A percentile compares a stretch with the other conserved stretches of the same genome.
Evolutionary conservation across 2,329 filamentous ascomycete genomes (phyloP).

Genomic region (Parafenestella ontariensis): DNA sequence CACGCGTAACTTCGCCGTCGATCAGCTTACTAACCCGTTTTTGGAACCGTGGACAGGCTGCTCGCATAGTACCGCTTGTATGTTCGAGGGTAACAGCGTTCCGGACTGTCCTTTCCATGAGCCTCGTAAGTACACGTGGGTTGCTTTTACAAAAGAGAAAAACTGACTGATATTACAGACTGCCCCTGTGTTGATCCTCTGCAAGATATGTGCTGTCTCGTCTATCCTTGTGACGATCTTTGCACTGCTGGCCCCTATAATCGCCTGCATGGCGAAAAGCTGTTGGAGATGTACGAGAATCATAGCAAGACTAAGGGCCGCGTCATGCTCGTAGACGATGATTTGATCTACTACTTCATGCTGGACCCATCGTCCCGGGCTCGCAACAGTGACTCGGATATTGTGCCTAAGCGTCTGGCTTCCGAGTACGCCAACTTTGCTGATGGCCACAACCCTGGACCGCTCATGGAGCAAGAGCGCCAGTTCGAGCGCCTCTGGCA

Average conservation of each 20-base stretch:
- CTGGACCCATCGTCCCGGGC: background rate
- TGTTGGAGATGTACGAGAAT: slow-evolving; percentile 23
- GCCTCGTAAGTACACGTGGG: slow-evolving; percentile 16
- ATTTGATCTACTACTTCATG: slow-evolving; percentile 22
- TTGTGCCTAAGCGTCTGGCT: slow-evolving; percentile 18
- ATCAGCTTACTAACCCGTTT: slow-evolving; percentile 20
- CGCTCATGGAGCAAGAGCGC: slow-evolving; percentile 23
- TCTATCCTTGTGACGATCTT: slow-evolving; percentile 17
- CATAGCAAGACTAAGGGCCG: slow-evolving; percentile 22
- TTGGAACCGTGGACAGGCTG: slow-evolving; percentile 4
- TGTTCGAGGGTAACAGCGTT: slow-evolving; percentile 18
- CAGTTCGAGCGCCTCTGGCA: slow-evolving; percentile 17
- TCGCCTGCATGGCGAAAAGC: slow-evolving; percentile 22
- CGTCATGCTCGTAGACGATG: slow-evolving; percentile 34
- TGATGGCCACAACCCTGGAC: slow-evolving; percentile 14
- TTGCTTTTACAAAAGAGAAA: background rate
- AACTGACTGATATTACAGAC: slow-evolving; percentile 1
- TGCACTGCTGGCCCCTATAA: slow-evolving; percentile 30
- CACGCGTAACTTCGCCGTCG: slow-evolving; percentile 14
- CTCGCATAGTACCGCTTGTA: slow-evolving; percentile 16
- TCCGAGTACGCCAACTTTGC: slow-evolving; percentile 17
- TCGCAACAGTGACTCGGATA: background rate
- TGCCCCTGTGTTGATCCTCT: slow-evolving; percentile 29
- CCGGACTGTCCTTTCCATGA: slow-evolving; percentile 33
- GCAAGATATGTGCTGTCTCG: slow-evolving; percentile 24